Percentiles rank a stretch among this genome's conserved stretches.
phyloP scores from a whole-genome alignment of 257 asterid genomes.

The Rhazya stricta region DNA sequence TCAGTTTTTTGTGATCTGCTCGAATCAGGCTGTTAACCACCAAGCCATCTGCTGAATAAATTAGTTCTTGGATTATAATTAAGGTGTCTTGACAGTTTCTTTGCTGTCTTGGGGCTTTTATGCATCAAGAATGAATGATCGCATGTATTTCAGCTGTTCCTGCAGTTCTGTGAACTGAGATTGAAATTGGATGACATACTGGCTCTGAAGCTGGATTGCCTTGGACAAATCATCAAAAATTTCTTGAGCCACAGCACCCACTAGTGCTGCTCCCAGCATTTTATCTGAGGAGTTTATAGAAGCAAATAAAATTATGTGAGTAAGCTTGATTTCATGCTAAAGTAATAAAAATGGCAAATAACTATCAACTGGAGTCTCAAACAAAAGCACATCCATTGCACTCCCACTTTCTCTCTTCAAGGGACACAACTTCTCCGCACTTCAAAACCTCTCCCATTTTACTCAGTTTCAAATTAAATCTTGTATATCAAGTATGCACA shows the following conservation, averaged over 20 bases:
- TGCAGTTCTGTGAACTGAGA: slow-evolving; percentile 17
- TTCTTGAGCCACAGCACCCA: slow-evolving; percentile 1
- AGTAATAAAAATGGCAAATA: no score
- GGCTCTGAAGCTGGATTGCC: slow-evolving; percentile 4
- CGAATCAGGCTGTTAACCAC: slow-evolving; percentile 23
- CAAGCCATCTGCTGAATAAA: slow-evolving; percentile 28
- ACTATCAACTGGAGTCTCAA: no score
- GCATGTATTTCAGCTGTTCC: slow-evolving; percentile 24
- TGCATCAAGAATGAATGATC: slow-evolving; percentile 18
- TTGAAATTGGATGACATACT: slow-evolving; percentile 22
- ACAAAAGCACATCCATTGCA: no score
- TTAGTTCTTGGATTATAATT: slow-evolving; percentile 14
- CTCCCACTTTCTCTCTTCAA: no score
- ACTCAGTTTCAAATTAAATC: no score
- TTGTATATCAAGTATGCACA: no score
- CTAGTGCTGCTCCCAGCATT: no score
- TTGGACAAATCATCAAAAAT: background rate
- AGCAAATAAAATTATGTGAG: no score
- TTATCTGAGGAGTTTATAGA: no score
- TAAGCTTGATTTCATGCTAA: no score
- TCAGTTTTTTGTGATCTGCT: background rate
- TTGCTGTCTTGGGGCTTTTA: slow-evolving; percentile 9
- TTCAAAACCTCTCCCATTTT: no score
- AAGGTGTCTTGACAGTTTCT: slow-evolving; percentile 14
- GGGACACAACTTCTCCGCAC: no score